Conservation (phyloP, 164 flowering plant species). For the Hamamelis virginiana region DNA sequence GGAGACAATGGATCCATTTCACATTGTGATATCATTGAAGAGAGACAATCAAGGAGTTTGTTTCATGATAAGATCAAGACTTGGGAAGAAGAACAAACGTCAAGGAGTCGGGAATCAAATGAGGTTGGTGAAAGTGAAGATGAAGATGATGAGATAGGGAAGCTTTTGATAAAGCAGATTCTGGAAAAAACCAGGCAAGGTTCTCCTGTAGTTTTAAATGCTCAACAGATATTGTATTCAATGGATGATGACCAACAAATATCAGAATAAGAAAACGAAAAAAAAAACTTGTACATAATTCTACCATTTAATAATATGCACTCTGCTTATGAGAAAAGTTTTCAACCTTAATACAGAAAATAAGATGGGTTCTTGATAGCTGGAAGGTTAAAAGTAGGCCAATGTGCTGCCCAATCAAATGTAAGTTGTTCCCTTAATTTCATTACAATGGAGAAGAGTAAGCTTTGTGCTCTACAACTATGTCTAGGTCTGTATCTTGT, state of each 20-base stretch:
- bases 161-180: slow-evolving; percentile 35
- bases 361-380: background rate
- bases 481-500: too few species aligned
- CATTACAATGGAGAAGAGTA: background rate
- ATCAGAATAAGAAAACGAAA: background rate
- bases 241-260: slow-evolving; percentile 14
- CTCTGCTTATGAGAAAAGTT: background rate
- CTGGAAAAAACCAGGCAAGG: slow-evolving; percentile 41
- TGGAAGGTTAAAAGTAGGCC: background rate
- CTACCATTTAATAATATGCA: background rate
- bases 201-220: slow-evolving; percentile 37
- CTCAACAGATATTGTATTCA: slow-evolving; percentile 23
- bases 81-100: slow-evolving; percentile 20
- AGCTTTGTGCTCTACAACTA: too few species aligned
- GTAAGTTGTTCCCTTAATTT: background rate
- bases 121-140: slow-evolving; percentile 16
- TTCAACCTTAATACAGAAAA: background rate
- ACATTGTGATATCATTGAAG: slow-evolving; percentile 1
- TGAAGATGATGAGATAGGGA: slow-evolving; percentile 29
- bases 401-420: background rate
- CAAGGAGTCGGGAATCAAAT: slow-evolving; percentile 5
- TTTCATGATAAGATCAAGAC: slow-evolving; percentile 3
- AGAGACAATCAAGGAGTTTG: slow-evolving; percentile 1
- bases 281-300: background rate
- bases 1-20: background rate